Evolutionary conservation across 2,329 filamentous ascomycete species (phyloP), one percentile per base, ranked within the genome.

Genomic region (Colletotrichum neosansevieriae): DNA sequence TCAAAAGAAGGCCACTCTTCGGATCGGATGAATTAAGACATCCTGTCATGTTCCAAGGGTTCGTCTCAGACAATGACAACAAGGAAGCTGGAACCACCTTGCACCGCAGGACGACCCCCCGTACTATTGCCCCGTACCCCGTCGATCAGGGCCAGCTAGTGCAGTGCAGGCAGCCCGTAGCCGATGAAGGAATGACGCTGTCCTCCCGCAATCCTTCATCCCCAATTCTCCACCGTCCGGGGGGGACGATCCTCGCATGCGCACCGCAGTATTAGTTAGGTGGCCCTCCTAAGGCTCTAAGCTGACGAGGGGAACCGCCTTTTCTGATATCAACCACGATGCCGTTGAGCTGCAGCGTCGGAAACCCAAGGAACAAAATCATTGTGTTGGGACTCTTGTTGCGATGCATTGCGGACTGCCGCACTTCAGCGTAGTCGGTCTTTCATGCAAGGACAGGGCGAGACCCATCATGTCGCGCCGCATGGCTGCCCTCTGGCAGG

Each of bases 401-500:
- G 21, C 44, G 21, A 49, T 50, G 65, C 38, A 34, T 29, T 19
- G 38, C 19, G 13, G 51, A 51, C 53, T 63, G 51, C 47, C 53
- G 53, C 60, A 51, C 60, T 58, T 64, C 51, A 53, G 32, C 38
- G 24, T 47, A 13, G 47, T 29, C 24, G 45, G 24, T 54, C 60
- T 21, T 51, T 64, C 65, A 67, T 67, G 65, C 64, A 64, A 58
- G 45, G 36, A 58, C 58, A 58, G 44, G 51, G 58, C 58, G 51
- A 58, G 51, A 50, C 58, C 38, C 45, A 19, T 21, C 24, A 17
- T 32, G 29, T 59, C 40, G 38, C n/a, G 47, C 49, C 44, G 56
- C 47, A 45, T 50, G 29, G 42, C 44, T 24, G 21, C 38, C 17
- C 58, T 42, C 36, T 13, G 12, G n/a, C 58, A 67, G 24, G 64